Percentiles rank a stretch among this genome's conserved stretches.
These are phyloP conservation scores for Pseudonitzschia multistriata DNA, from an alignment of 108 stramenopile genomes.

Conservation along the genomic window DNA sequence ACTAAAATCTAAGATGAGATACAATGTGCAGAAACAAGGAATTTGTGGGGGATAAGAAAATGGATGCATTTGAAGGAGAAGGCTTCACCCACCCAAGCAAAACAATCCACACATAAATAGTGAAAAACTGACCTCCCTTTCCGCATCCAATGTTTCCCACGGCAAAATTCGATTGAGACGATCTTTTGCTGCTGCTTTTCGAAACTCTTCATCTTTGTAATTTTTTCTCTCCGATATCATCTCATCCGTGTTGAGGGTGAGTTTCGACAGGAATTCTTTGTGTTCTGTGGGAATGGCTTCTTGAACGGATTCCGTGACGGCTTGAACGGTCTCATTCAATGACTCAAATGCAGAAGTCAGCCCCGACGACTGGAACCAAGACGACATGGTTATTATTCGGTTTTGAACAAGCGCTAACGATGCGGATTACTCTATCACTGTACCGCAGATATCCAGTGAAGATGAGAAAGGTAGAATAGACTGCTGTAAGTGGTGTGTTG, in stretches of 20 bases:
- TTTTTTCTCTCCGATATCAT: constrained; percentile 63
- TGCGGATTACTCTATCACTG: no score
- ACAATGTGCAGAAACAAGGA: background rate
- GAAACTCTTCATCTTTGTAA: constrained; percentile 61
- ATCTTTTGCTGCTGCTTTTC: constrained; percentile 67
- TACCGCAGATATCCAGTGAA: no score
- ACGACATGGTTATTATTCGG: constrained; percentile 14
- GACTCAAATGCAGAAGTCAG: constrained; percentile 11
- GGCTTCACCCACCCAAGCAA: background rate
- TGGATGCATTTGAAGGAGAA: background rate
- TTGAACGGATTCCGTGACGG: constrained; percentile 34
- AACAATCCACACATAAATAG: background rate
- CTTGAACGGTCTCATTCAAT: constrained; percentile 16
- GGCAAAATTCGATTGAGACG: constrained; percentile 63
- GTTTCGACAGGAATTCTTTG: constrained; percentile 64
- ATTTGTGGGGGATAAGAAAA: background rate
- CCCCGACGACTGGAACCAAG: constrained; percentile 21
- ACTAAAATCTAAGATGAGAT: constrained; percentile 49
- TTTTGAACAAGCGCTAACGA: no score
- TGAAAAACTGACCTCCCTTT: constrained; percentile 46
- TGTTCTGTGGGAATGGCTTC: constrained; percentile 42
- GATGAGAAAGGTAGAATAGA: no score
- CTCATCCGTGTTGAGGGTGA: constrained; percentile 78
- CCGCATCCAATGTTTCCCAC: constrained; percentile 82
- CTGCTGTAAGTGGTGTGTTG: no score